Percentiles rank a stretch among this genome's conserved stretches.
Conservation (phyloP, 805 yeast genomes). For the Pichia membranifaciens region DNA sequence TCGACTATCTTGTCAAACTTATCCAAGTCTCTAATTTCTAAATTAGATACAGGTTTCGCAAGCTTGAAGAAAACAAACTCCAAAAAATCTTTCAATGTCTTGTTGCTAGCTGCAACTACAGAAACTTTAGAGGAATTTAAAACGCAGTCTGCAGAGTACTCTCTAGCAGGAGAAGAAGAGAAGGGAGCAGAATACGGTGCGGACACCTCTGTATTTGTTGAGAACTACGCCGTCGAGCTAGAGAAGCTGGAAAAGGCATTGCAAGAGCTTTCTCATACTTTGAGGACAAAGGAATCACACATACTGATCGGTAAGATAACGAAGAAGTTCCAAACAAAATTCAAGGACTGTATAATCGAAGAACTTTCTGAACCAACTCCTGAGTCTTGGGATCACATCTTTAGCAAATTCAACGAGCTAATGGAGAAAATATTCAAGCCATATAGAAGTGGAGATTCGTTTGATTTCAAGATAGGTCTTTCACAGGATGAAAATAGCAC, state of each 20-base stretch:
- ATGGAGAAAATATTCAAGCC: conserved; percentile 3
- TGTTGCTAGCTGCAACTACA: conserved; percentile 20
- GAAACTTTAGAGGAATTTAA: conserved; percentile 25
- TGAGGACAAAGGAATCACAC: conserved; percentile 37
- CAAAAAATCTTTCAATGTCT: conserved; percentile 23
- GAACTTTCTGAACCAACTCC: conserved; percentile 44
- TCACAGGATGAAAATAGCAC: conserved; percentile 38
- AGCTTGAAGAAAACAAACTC: conserved; percentile 16
- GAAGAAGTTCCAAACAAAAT: conserved; percentile 40
- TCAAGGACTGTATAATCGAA: conserved; percentile 48
- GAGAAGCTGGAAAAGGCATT: conserved; percentile 2
- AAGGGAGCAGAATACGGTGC: conserved; percentile 25
- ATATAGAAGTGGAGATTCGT: conserved; percentile 22
- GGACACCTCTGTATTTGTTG: conserved; percentile 13
- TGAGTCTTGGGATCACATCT: conserved; percentile 57
- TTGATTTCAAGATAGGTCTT: conserved; percentile 67
- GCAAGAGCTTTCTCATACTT: conserved; percentile 18
- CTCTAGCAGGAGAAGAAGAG: conserved; percentile 29
- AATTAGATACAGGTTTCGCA: conserved; percentile 25
- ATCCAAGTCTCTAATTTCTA: conserved; percentile 29
- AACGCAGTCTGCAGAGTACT: conserved; percentile 30
- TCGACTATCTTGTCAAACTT: conserved; percentile 35
- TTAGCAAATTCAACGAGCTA: conserved; percentile 36
- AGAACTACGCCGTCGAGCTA: conserved; percentile 17
- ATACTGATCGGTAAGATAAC: conserved; percentile 37